These are phyloP conservation scores for Phialocephala sp. DNA, from an alignment of 2,329 filamentous ascomycete genomes.

Conservation along the genomic window DNA sequence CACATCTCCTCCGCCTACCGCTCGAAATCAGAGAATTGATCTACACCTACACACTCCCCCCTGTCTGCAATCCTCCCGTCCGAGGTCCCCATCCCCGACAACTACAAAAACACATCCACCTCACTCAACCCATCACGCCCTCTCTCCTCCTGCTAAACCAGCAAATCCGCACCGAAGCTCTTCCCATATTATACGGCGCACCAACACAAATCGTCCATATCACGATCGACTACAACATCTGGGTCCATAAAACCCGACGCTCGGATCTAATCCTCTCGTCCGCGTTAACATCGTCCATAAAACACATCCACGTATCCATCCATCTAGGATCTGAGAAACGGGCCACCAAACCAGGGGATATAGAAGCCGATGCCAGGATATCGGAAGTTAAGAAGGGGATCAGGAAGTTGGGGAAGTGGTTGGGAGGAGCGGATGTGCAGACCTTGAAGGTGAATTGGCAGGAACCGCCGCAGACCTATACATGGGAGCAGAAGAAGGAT, in stretches of 20 bases:
- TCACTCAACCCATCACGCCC: slow-evolving; percentile 34
- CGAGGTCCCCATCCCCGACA: slow-evolving; percentile 39
- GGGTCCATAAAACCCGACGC: slow-evolving; percentile 38
- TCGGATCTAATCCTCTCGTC: slow-evolving; percentile 34
- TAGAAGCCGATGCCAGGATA: slow-evolving; percentile 39
- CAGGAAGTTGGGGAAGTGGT: slow-evolving; percentile 38
- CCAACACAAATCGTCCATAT: slow-evolving; percentile 32
- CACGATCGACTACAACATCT: slow-evolving; percentile 39
- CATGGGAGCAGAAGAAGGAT: slow-evolving; percentile 38
- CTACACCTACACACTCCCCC: slow-evolving; percentile 30
- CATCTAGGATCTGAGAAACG: slow-evolving; percentile 41
- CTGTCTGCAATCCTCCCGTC: slow-evolving; percentile 28
- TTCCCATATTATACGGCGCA: slow-evolving; percentile 38
- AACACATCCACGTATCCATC: slow-evolving; percentile 36
- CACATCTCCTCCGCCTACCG: slow-evolving; percentile 34
- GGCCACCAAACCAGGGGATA: slow-evolving; percentile 42
- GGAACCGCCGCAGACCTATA: slow-evolving; percentile 40
- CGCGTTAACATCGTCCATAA: slow-evolving; percentile 33
- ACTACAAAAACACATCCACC: slow-evolving; percentile 36
- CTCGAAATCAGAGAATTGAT: slow-evolving; percentile 37
- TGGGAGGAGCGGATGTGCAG: slow-evolving; percentile 35
- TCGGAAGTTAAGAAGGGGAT: slow-evolving; percentile 36
- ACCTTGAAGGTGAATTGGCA: slow-evolving; percentile 36
- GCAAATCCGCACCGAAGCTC: slow-evolving; percentile 36
- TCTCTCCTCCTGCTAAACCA: slow-evolving; percentile 34